These are phyloP conservation scores for Neopestalotiopsis sp. DNA, from an alignment of 2,329 filamentous ascomycete genomes.

Conservation along the genomic window DNA sequence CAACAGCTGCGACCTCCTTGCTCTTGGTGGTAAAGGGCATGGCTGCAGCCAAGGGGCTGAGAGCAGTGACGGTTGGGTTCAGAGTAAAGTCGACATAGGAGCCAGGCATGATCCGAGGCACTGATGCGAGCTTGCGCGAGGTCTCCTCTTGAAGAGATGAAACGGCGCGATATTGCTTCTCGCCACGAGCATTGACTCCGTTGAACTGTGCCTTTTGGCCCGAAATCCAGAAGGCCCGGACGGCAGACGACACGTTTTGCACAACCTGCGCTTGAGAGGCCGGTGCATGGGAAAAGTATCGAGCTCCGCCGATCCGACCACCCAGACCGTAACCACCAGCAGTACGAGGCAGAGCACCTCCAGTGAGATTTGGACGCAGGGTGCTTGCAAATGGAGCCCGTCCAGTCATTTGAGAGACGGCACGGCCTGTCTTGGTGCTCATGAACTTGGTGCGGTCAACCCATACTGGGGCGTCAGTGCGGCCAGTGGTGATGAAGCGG, in stretches of 20 bases:
- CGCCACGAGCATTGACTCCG: slow-evolving; percentile 73
- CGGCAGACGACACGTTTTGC: slow-evolving; percentile 91
- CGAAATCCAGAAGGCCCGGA: slow-evolving; percentile 90
- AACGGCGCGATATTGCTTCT: slow-evolving; percentile 81
- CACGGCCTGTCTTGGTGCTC: slow-evolving; percentile 53
- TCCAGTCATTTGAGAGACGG: slow-evolving; percentile 67
- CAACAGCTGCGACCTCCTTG: slow-evolving; percentile 44
- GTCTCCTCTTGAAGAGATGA: slow-evolving; percentile 76
- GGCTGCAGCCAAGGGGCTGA: slow-evolving; percentile 70
- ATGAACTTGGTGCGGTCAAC: slow-evolving; percentile 56
- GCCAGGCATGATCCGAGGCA: slow-evolving; percentile 66
- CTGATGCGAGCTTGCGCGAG: slow-evolving; percentile 66
- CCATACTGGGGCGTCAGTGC: slow-evolving; percentile 36
- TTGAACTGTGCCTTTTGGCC: slow-evolving; percentile 89
- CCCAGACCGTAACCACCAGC: slow-evolving; percentile 88
- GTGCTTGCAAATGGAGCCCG: slow-evolving; percentile 87
- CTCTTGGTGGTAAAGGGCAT: slow-evolving; percentile 52
- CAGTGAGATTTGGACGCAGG: slow-evolving; percentile 89
- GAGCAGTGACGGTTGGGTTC: slow-evolving; percentile 86
- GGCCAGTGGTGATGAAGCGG: slow-evolving; percentile 54
- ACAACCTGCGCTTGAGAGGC: slow-evolving; percentile 87
- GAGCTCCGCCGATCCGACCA: slow-evolving; percentile 70
- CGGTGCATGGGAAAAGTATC: slow-evolving; percentile 90
- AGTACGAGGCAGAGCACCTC: slow-evolving; percentile 81
- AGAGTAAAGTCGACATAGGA: slow-evolving; percentile 89